A percentile compares a stretch with the other conserved stretches of the same genome.
Conservation (phyloP, 78 protist genomes). For the Tieghemostelium lacteum region DNA sequence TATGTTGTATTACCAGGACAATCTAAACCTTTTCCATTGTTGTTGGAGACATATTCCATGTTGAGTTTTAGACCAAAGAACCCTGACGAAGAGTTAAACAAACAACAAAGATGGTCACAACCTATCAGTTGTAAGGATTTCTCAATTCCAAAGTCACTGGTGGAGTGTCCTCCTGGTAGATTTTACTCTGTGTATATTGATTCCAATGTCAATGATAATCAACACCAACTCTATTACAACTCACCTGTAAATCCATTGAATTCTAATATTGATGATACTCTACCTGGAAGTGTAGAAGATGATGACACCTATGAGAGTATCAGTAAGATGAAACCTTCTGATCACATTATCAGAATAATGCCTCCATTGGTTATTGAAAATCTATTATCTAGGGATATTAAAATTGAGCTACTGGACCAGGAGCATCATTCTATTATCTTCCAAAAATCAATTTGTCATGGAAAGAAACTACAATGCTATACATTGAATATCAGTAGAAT, state of each 20-base stretch:
- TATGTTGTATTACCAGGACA: conserved; percentile 10
- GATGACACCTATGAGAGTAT: background rate
- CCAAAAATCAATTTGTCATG: background rate
- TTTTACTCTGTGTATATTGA: conserved; percentile 39
- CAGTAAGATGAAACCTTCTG: background rate
- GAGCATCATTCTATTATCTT: background rate
- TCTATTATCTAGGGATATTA: background rate
- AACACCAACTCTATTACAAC: background rate
- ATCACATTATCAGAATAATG: conserved; percentile 46
- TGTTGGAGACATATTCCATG: background rate
- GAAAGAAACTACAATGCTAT: background rate
- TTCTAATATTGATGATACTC: background rate
- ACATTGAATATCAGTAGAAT: conserved; percentile 4
- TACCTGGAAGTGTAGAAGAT: background rate
- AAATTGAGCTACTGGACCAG: background rate
- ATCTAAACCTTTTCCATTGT: conserved; percentile 34
- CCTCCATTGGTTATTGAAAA: conserved; percentile 56
- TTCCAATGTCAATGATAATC: background rate
- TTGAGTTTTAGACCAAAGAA: conserved; percentile 24
- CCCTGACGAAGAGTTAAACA: too few species aligned
- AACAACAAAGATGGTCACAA: conserved; percentile 17
- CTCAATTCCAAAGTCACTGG: background rate
- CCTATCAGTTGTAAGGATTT: conserved; percentile 1
- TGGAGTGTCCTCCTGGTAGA: conserved; percentile 44
- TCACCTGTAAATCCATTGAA: background rate